Conservation (phyloP, 2,329 filamentous ascomycete genomes). For the Diaporthe batatas region DNA sequence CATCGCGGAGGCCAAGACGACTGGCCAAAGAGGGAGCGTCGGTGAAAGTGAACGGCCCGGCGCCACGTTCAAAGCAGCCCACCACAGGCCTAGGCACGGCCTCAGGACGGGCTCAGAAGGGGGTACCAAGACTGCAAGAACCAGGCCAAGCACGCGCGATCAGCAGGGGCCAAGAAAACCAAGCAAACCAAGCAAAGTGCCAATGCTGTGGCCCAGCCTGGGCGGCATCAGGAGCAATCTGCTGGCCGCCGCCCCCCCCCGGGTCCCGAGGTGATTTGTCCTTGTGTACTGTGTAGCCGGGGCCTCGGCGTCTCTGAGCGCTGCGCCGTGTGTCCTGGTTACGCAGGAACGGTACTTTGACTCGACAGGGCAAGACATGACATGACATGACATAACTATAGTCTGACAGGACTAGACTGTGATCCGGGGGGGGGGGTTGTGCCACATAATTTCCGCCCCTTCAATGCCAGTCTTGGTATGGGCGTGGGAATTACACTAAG, state of each 20-base stretch:
- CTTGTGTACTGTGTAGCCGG: neutral
- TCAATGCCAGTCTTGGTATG: neutral
- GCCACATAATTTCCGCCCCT: neutral
- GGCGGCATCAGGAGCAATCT: slow-evolving; percentile 10
- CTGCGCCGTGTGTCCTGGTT: neutral
- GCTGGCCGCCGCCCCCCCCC: slow-evolving; percentile 1
- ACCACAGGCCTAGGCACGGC: slow-evolving; percentile 7
- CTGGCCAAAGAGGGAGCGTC: neutral
- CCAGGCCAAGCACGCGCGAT: slow-evolving; percentile 20
- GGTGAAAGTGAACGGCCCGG: slow-evolving; percentile 20
- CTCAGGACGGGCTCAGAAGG: slow-evolving; percentile 14
- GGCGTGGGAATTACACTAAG: neutral
- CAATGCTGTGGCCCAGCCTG: slow-evolving; percentile 27
- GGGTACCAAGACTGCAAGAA: slow-evolving; percentile 6
- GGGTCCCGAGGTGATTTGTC: neutral
- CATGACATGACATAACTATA: neutral
- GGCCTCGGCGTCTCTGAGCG: slow-evolving; percentile 13
- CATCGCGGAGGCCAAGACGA: neutral
- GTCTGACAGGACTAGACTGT: neutral
- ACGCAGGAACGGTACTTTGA: slow-evolving; percentile 16
- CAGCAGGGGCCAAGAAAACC: slow-evolving; percentile 35
- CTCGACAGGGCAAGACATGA: slow-evolving; percentile 5
- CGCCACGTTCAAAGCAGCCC: slow-evolving; percentile 21
- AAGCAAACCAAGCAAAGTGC: slow-evolving; percentile 39
- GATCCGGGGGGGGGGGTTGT: neutral